phyloP scores from a whole-genome alignment of 2,329 filamentous ascomycete genomes.

The Acephala macrosclerotiorum region DNA sequence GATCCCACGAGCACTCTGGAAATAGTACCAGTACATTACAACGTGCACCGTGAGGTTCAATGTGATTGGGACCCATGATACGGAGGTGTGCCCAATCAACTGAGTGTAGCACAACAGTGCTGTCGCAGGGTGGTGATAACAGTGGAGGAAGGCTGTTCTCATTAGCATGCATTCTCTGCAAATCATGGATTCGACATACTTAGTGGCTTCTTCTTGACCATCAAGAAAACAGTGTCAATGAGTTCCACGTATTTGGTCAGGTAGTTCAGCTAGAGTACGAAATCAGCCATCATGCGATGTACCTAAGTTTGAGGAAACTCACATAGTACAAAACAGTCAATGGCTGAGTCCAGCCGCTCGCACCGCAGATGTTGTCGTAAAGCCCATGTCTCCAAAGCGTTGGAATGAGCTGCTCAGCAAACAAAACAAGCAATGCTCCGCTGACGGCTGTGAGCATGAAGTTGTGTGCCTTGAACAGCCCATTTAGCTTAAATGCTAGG shows the following conservation, averaged over 20 bases:
- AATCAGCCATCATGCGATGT: conserved; percentile 13
- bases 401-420: conserved; percentile 39
- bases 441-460: conserved; percentile 38
- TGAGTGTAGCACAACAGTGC: conserved; percentile 41
- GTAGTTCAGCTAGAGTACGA: conserved; percentile 39
- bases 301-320: conserved; percentile 50
- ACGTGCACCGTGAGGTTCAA: conserved; percentile 42
- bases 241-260: conserved; percentile 42
- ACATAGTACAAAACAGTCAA: conserved; percentile 96
- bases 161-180: conserved; percentile 9
- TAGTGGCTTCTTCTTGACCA: conserved; percentile 43
- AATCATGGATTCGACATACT: conserved; percentile 28
- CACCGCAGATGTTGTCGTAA: conserved; percentile 85
- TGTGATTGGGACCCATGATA: conserved; percentile 43
- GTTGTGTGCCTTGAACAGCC: conserved; percentile 40
- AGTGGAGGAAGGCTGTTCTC: conserved; percentile 38
- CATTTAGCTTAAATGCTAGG: conserved; percentile 36
- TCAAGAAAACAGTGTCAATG: conserved; percentile 40
- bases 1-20: conserved; percentile 41
- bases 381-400: conserved; percentile 67
- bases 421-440: conserved; percentile 35
- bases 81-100: conserved; percentile 37
- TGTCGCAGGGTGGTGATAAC: conserved; percentile 42
- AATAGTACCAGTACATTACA: conserved; percentile 45
- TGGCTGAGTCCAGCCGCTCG: conserved; percentile 92